Conservation (phyloP, 2,329 filamentous ascomycete genomes). For the Didymella exigua region DNA sequence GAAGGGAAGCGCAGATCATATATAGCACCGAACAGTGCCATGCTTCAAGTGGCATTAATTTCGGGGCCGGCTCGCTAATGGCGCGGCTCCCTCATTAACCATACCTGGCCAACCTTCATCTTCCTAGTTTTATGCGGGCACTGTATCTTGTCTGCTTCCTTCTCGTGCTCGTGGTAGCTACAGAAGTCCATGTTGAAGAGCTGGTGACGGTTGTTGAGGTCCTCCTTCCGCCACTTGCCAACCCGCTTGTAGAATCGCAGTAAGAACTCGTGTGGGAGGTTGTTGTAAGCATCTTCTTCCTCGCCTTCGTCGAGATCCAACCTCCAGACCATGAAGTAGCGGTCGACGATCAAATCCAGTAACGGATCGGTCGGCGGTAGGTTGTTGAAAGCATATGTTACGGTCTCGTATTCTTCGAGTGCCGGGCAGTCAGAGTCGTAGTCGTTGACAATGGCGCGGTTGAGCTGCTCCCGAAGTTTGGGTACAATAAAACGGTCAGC, state of each 20-base stretch:
- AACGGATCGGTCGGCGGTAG: conserved; percentile 14
- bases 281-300: conserved; percentile 8
- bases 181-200: conserved; percentile 17
- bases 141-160: conserved; percentile 2
- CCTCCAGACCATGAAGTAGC: conserved; percentile 17
- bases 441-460: conserved; percentile 12
- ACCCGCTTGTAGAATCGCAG: conserved; percentile 14
- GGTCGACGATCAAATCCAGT: conserved; percentile 17
- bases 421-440: conserved; percentile 11
- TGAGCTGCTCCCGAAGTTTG: conserved; percentile 1
- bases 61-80: neutral
- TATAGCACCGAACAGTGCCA: too few relatives aligned
- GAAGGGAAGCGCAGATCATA: too few relatives aligned
- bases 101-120: conserved; percentile 7
- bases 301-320: conserved; percentile 12
- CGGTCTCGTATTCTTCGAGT: conserved; percentile 10
- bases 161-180: conserved; percentile 11
- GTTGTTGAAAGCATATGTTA: conserved; percentile 19
- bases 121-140: conserved; percentile 7
- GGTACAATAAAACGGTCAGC: conserved; percentile 17
- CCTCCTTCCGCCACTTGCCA: conserved; percentile 8
- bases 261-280: conserved; percentile 6
- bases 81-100: conserved; percentile 3
- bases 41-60: too few relatives aligned
- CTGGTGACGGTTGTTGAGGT: conserved; percentile 6